Evolutionary conservation across 106 monocot genomes (phyloP), one percentile per base, ranked within the genome.

Genomic region (Iris macrosiphon): DNA sequence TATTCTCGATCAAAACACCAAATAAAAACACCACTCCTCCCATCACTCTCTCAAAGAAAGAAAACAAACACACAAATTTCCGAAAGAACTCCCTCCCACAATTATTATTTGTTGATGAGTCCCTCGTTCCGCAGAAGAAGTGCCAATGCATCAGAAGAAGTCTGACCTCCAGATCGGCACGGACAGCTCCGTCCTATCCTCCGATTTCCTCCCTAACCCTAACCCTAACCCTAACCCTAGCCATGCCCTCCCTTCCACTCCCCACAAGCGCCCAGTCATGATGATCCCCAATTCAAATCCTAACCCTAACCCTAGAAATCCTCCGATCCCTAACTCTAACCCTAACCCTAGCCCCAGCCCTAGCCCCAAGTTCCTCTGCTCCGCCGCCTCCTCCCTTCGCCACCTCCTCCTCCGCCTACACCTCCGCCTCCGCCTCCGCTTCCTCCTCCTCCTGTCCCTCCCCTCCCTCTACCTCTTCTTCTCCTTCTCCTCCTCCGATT

Each of bases 251-350:
- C 40, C 41, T 15, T 57, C 57, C 40, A 26, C 57, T 16, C 57
- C 57, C 27, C 57, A 57, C 40, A 57, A 57, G 57, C 57, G 57
- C 57, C 57, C 57, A 21, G 27, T 57, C 40, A 57, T 57, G 57
- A 40, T 17, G 18, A 14, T 19, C 7, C 30, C 31, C 25, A 31
- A 10, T 33, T 33, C 4, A 54, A 9, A 38, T 44, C 40, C 57
- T 39, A 11, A 18, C 57, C 40, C 57, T 16, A 41, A 12, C 57
- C 26, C 57, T 27, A 37, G 24, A n/a, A n/a, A 18, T 0, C 5
- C 16, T 6, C 21, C 20, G 23, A 21, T 22, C 31, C 30, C 10
- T 14, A 56, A 13, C 38, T 24, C 56, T 17, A 56, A 33, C 53
- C 31, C 53, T 18, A 33, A 56, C 5, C 19, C 41, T n/a, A 57